Evolutionary conservation across 2,329 filamentous ascomycete species (phyloP), one percentile per base, ranked within the genome.

Genomic region (Penicillium sp.): DNA sequence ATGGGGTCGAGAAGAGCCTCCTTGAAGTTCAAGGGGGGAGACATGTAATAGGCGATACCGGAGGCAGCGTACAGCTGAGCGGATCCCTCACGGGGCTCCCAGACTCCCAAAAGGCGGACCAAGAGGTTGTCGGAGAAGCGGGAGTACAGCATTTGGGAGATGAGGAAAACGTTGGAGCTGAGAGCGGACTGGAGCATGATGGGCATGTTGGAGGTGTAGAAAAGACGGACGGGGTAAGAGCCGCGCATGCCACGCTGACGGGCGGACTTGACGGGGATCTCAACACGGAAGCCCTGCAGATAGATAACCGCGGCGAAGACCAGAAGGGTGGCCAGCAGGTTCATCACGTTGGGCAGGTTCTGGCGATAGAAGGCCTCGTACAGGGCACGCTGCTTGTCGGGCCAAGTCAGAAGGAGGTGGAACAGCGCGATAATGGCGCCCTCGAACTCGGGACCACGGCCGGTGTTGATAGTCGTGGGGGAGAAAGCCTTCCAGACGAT

Each of bases 201-300:
- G 69, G 93, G 93, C 94, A 98, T 98, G 86, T 98, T 98, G 72
- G 90, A 96, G 69, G 93, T 98, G 79, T 98, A 98, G 84, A 98
- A 98, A 51, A 98, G 88, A 67, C 94, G 91, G 72, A 98, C 84
- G 65, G 93, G 93, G 82, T 97, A 98, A 36, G 90, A 95, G 66
- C 91, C 94, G 66, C 93, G 91, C 71, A 95, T 93, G 74, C 93
- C 93, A 80, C 93, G 90, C 82, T 98, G 93, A 76, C 93, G 90
- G 64, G 90, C 91, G 52, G 90, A 96, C 85, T 98, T 98, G 81
- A 98, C 93, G 55, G 94, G 94, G 69, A 98, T 98, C 78, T 98
- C 93, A 68, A 98, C 93, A 61, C 93, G 93, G 89, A 98, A 97
- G 59, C 93, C 91, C 78, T 95, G 89, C 55, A 95, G 90, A 78